Evolutionary conservation across 1,284 basidiomycete species (phyloP).

Genomic region (Xerocomus amazonicus): DNA sequence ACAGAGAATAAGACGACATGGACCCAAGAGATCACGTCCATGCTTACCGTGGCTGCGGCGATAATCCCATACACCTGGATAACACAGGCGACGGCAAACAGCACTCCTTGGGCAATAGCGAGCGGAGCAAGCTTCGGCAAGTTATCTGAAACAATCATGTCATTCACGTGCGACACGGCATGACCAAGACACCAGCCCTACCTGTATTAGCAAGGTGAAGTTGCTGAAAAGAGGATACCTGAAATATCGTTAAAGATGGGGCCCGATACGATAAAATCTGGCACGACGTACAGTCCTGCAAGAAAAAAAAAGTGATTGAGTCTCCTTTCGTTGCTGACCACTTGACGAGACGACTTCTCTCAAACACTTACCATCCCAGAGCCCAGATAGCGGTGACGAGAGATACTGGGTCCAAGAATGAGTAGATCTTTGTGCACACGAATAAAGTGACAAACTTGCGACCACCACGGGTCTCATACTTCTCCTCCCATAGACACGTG

Average conservation of each 20-base stretch:
- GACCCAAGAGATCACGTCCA: neutral
- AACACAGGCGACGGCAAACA: constrained; percentile 49
- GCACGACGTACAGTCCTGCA: constrained; percentile 48
- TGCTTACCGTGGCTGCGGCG: constrained; percentile 53
- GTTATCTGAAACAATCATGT: constrained; percentile 34
- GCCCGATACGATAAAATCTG: too few species aligned
- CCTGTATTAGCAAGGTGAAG: constrained; percentile 46
- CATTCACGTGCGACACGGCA: neutral
- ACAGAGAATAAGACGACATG: neutral
- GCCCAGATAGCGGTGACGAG: constrained; percentile 54
- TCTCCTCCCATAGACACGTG: constrained; percentile 44
- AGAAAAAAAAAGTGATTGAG: neutral
- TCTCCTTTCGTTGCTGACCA: neutral
- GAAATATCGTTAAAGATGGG: neutral
- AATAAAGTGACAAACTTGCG: constrained; percentile 43
- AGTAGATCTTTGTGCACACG: neutral
- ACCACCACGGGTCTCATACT: constrained; percentile 59
- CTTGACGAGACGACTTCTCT: neutral
- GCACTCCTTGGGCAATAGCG: constrained; percentile 56
- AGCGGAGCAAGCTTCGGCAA: constrained; percentile 51
- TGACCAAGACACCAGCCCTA: constrained; percentile 33
- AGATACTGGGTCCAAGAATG: constrained; percentile 35
- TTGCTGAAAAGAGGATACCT: constrained; percentile 61
- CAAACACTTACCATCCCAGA: constrained; percentile 52
- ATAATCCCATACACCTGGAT: constrained; percentile 60